phyloP scores from a whole-genome alignment of 2,329 filamentous ascomycete genomes.

The Aspergillus neotritici region DNA sequence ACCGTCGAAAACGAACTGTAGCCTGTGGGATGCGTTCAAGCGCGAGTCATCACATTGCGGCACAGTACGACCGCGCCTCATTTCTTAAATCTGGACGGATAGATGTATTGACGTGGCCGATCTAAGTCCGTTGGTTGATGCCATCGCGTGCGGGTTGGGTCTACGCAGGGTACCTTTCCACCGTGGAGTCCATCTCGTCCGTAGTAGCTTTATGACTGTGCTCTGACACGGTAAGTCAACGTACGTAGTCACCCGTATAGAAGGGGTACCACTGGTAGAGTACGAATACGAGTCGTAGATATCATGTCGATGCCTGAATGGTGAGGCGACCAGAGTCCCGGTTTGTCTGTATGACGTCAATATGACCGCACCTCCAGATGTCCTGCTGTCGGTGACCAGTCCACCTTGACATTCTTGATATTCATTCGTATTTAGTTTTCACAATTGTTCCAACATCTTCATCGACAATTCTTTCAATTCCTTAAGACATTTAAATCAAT shows the following conservation, averaged over 20 bases:
- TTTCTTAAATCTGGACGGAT: slow-evolving; percentile 2
- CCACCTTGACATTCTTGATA: background rate
- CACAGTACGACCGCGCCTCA: slow-evolving; percentile 1
- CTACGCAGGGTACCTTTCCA: no score
- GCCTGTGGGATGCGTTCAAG: slow-evolving; percentile 4
- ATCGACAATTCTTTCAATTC: no score
- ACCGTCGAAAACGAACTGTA: no score
- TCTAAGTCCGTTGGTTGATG: background rate
- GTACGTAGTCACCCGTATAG: no score
- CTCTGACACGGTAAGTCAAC: no score
- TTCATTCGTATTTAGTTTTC: no score
- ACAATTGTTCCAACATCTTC: no score
- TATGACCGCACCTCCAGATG: background rate
- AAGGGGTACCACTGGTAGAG: no score
- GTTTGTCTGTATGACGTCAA: slow-evolving; percentile 1
- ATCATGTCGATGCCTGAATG: background rate
- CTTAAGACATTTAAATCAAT: no score
- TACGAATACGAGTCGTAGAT: background rate
- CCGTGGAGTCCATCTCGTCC: no score
- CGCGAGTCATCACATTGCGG: slow-evolving; percentile 12
- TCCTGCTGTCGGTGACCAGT: background rate
- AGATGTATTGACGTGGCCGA: slow-evolving; percentile 17
- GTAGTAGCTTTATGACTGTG: no score
- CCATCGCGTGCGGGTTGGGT: no score
- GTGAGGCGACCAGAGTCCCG: background rate